phyloP scores from a whole-genome alignment of 2,329 filamentous ascomycete genomes.

The Microcyclospora pomicola region DNA sequence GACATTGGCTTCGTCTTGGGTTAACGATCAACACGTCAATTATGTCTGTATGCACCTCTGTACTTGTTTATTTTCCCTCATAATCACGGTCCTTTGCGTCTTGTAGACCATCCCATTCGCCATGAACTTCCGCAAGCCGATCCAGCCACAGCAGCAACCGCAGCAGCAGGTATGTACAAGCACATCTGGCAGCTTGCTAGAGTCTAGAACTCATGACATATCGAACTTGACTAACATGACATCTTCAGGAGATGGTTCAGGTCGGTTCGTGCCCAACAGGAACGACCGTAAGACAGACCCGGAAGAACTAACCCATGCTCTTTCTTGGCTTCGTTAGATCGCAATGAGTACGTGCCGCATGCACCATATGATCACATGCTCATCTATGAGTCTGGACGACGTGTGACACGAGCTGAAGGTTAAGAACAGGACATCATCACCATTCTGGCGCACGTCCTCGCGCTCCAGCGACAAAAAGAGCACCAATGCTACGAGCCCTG shows the following conservation, averaged over 20 bases:
- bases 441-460: slow-evolving; percentile 64
- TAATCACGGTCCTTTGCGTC: no score
- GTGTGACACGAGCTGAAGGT: no score
- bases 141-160: slow-evolving; percentile 27
- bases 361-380: no score
- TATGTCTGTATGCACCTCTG: no score
- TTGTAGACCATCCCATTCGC: slow-evolving; percentile 1
- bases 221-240: slow-evolving; percentile 13
- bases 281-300: no score
- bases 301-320: no score
- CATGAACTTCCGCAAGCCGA: slow-evolving; percentile 33
- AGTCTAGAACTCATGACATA: neutral
- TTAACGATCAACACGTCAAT: no score
- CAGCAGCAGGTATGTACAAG: neutral
- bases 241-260: slow-evolving; percentile 89
- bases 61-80: no score
- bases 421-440: slow-evolving; percentile 56
- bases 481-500: slow-evolving; percentile 35
- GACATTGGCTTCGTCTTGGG: no score
- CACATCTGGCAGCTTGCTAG: slow-evolving; percentile 2
- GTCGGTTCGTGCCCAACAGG: slow-evolving; percentile 60
- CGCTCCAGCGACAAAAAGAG: slow-evolving; percentile 33
- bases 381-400: no score
- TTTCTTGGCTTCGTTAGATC: no score
- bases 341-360: no score